Conservation (phyloP, 495 filamentous ascomycete species). For the Aspergillus ellipticus region DNA sequence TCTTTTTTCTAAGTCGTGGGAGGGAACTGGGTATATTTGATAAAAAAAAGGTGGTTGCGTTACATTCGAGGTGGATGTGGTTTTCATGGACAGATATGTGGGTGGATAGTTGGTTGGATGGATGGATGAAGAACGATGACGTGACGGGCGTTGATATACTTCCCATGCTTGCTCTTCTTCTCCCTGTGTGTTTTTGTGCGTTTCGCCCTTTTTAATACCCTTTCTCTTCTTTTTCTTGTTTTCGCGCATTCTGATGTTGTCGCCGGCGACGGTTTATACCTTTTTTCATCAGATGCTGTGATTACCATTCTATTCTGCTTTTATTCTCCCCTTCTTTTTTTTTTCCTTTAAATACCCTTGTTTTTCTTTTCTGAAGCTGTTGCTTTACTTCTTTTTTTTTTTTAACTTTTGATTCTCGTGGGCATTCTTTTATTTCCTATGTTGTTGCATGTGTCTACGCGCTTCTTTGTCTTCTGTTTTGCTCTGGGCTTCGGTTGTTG, state of each 20-base stretch:
- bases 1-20: not conserved
- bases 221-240: not conserved
- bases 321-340: conserved; percentile 9
- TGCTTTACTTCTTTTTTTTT: conserved; percentile 2
- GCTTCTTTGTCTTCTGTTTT: not conserved
- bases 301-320: conserved; percentile 3
- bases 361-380: conserved; percentile 1
- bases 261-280: conserved; percentile 2
- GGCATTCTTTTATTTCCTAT: conserved; percentile 1
- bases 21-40: not conserved
- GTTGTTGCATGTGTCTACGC: no score
- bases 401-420: conserved; percentile 1
- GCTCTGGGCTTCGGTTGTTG: not conserved
- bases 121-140: conserved; percentile 3
- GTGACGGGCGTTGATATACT: conserved; percentile 1
- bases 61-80: no score
- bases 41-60: no score
- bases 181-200: not conserved
- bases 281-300: conserved; percentile 2
- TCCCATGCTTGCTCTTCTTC: not conserved
- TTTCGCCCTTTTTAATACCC: conserved; percentile 7
- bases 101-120: not conserved
- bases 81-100: not conserved
- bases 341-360: conserved; percentile 1
- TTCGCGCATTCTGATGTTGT: not conserved